Percentiles rank a stretch among this genome's conserved stretches.
Evolutionary conservation across 306 rosid species (phyloP).

Genomic region (Styphnolobium japonicum): DNA sequence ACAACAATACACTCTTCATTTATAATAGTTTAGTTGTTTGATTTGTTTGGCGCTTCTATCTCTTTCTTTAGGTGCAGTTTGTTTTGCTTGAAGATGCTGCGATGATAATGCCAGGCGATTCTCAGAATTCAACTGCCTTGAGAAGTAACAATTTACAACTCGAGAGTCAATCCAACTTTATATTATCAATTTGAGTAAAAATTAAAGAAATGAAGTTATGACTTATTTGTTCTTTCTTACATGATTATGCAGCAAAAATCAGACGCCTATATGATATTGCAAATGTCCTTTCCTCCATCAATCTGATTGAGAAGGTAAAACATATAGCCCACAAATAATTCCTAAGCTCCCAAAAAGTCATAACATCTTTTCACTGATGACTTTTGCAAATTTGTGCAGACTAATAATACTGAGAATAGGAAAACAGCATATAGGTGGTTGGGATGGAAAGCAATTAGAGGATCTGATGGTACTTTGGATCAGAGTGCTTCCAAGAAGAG

Average conservation of each 20-base stretch:
- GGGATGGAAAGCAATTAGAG: constrained; percentile 33
- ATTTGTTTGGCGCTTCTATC: not conserved
- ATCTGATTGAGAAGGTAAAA: constrained; percentile 59
- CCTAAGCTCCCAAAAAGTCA: not conserved
- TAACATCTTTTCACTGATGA: not conserved
- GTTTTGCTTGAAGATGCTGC: constrained; percentile 62
- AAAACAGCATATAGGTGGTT: constrained; percentile 65
- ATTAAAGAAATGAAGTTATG: not conserved
- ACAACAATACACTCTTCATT: not conserved
- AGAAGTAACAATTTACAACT: constrained; percentile 36
- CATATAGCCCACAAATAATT: not conserved
- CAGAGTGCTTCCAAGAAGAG: constrained; percentile 36
- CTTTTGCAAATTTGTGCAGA: constrained; percentile 29
- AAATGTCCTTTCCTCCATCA: constrained; percentile 50
- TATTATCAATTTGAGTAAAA: not conserved
- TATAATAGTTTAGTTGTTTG: not conserved
- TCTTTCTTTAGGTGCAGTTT: constrained; percentile 35
- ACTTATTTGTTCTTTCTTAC: not conserved
- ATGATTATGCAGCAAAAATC: constrained; percentile 47
- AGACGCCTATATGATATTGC: constrained; percentile 64
- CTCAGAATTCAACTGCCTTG: constrained; percentile 38
- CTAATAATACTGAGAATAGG: constrained; percentile 40
- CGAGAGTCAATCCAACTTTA: not conserved
- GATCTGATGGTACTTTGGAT: constrained; percentile 13
- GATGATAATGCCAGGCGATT: constrained; percentile 45